Conservation (phyloP, 2,329 filamentous ascomycete genomes). For the Aureobasidium sp. region DNA sequence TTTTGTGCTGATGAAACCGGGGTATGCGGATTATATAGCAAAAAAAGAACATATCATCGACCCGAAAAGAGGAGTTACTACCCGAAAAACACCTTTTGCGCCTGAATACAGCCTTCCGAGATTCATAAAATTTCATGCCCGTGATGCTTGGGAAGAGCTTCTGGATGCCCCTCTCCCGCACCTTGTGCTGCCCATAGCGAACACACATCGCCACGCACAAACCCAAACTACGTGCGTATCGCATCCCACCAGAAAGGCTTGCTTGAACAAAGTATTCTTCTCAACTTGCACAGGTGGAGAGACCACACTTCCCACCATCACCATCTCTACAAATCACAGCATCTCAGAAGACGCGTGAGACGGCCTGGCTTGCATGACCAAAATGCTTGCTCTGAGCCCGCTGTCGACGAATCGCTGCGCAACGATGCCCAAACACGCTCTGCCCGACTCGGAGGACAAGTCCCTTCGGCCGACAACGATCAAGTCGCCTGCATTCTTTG, state of each 20-base stretch:
- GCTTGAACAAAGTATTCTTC: no score
- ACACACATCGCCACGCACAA: neutral
- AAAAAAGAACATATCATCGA: neutral
- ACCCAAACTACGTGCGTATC: neutral
- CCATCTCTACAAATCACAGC: neutral
- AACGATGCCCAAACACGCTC: conserved; percentile 49
- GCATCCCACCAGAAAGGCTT: neutral
- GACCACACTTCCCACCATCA: neutral
- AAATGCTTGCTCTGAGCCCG: conserved; percentile 55
- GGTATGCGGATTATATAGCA: neutral
- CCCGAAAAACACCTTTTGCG: neutral
- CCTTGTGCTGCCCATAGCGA: neutral
- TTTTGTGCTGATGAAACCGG: neutral
- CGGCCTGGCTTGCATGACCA: conserved; percentile 56
- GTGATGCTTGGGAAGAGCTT: neutral
- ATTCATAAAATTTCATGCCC: conserved; percentile 2
- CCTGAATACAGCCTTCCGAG: neutral
- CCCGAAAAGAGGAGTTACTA: neutral
- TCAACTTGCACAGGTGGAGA: neutral
- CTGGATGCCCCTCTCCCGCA: neutral
- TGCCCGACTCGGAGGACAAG: conserved; percentile 29
- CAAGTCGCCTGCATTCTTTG: conserved; percentile 61
- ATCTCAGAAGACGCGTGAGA: neutral
- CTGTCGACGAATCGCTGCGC: conserved; percentile 51
- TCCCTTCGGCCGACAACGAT: conserved; percentile 54